Percentiles rank a stretch among this genome's conserved stretches.
phyloP scores from a whole-genome alignment of 768 basidiomycete genomes.

The Macrolepiota dolichaula region DNA sequence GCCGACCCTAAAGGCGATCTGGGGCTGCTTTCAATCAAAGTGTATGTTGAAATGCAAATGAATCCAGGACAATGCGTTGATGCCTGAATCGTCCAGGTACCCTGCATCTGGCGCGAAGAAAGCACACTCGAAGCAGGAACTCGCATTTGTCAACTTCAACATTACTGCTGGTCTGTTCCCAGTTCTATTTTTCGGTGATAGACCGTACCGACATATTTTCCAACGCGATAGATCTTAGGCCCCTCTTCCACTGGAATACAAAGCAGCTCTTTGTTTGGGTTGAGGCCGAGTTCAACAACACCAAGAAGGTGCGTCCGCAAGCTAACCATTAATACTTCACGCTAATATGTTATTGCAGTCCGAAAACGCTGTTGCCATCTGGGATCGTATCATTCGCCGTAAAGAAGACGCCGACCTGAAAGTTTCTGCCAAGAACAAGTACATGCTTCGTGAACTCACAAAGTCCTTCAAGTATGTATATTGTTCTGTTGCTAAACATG shows the following conservation, averaged over 20 bases:
- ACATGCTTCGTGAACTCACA: conserved; percentile 74
- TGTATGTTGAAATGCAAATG: conserved; percentile 48
- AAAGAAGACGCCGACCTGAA: conserved; percentile 71
- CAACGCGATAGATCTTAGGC: conserved; percentile 57
- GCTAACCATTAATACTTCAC: not conserved
- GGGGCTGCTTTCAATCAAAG: conserved; percentile 65
- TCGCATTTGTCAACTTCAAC: conserved; percentile 80
- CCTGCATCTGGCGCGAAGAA: conserved; percentile 39
- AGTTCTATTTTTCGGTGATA: not conserved
- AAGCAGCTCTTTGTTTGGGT: conserved; percentile 90
- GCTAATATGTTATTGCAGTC: conserved; percentile 15
- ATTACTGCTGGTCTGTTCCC: conserved; percentile 63
- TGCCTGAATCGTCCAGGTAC: conserved; percentile 29
- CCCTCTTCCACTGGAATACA: conserved; percentile 95
- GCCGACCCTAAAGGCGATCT: conserved; percentile 56
- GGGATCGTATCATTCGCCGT: conserved; percentile 88
- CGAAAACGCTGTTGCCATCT: conserved; percentile 68
- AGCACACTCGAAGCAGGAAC: conserved; percentile 66
- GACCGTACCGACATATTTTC: not conserved
- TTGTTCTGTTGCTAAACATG: conserved; percentile 2
- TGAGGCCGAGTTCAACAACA: conserved; percentile 76
- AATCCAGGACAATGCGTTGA: not conserved
- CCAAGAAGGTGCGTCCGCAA: conserved; percentile 51
- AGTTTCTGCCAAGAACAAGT: conserved; percentile 74
- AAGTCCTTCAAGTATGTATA: conserved; percentile 68